Percentiles rank a stretch among this genome's conserved stretches.
phyloP scores from a whole-genome alignment of 2,329 filamentous ascomycete genomes.

The Fusarium sulawesiense region DNA sequence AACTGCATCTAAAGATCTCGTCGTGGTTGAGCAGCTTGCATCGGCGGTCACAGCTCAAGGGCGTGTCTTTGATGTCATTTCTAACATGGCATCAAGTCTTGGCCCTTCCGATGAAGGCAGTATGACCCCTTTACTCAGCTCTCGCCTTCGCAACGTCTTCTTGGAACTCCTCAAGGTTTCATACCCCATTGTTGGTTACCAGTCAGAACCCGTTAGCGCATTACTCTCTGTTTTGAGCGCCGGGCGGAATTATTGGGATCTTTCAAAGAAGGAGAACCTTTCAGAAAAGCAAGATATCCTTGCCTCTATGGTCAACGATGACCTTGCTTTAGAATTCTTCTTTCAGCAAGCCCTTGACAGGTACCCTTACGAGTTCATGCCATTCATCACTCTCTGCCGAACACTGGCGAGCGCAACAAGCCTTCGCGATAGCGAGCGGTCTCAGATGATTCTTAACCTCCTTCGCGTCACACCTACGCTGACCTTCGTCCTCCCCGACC shows the following conservation, averaged over 20 bases:
- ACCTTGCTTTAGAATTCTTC: conserved; percentile 65
- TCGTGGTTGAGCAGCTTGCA: conserved; percentile 64
- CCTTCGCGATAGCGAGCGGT: conserved; percentile 48
- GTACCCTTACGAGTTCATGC: conserved; percentile 86
- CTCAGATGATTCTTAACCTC: conserved; percentile 69
- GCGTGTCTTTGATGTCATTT: conserved; percentile 65
- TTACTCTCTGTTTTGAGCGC: conserved; percentile 73
- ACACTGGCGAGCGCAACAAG: conserved; percentile 62
- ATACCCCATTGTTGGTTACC: conserved; percentile 76
- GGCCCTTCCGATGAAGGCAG: conserved; percentile 60
- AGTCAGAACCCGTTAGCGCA: conserved; percentile 74
- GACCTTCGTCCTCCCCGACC: conserved; percentile 78
- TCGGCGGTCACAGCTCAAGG: conserved; percentile 61
- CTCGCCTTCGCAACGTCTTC: conserved; percentile 72
- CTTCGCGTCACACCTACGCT: conserved; percentile 78
- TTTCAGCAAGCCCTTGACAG: conserved; percentile 78
- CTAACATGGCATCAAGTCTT: conserved; percentile 61
- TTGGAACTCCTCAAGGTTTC: conserved; percentile 77
- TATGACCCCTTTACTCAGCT: conserved; percentile 67
- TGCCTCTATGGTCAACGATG: conserved; percentile 51
- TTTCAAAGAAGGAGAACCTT: conserved; percentile 53
- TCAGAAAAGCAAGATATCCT: conserved; percentile 50
- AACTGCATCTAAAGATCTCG: conserved; percentile 63
- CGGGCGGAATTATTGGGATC: conserved; percentile 65
- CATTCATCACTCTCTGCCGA: conserved; percentile 79